phyloP scores from a whole-genome alignment of 2,329 filamentous ascomycete genomes.

The Ramularia collo-cygni region DNA sequence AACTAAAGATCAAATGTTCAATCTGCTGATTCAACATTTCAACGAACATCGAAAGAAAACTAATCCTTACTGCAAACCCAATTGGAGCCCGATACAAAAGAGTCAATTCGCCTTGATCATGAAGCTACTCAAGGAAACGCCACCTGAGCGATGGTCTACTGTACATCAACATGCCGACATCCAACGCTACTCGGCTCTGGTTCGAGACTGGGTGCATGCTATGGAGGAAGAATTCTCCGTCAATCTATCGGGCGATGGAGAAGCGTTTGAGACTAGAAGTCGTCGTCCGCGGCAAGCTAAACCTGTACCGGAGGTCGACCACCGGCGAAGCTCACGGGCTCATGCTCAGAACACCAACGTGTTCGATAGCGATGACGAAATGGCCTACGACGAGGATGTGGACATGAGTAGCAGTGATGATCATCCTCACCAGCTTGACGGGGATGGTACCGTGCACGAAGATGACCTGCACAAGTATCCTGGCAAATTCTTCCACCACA shows the following conservation, averaged over 20 bases:
- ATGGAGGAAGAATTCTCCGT: constrained; percentile 14
- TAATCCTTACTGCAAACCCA: constrained; percentile 14
- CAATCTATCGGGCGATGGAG: background rate
- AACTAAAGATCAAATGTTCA: constrained; percentile 11
- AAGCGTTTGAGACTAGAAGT: constrained; percentile 3
- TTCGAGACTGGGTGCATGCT: constrained; percentile 12
- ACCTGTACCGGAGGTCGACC: constrained; percentile 9
- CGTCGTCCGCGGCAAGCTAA: constrained; percentile 15
- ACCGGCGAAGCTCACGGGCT: constrained; percentile 16
- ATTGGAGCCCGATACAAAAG: constrained; percentile 15
- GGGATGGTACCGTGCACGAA: constrained; percentile 13
- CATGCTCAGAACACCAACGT: constrained; percentile 14
- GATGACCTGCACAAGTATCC: constrained; percentile 19
- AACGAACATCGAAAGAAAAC: constrained; percentile 10
- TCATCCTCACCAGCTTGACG: constrained; percentile 6
- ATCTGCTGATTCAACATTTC: constrained; percentile 10
- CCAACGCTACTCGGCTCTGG: constrained; percentile 7
- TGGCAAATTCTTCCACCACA: constrained; percentile 24
- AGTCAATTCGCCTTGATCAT: constrained; percentile 12
- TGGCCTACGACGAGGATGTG: constrained; percentile 23
- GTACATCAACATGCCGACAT: constrained; percentile 7
- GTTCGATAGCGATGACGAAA: constrained; percentile 9
- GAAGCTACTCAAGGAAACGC: constrained; percentile 12
- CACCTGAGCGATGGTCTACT: constrained; percentile 10
- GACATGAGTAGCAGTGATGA: constrained; percentile 16